Percentiles rank a stretch among this genome's conserved stretches.
Conservation (phyloP, 805 yeast genomes). For the Wickerhamomyces mucosus region DNA sequence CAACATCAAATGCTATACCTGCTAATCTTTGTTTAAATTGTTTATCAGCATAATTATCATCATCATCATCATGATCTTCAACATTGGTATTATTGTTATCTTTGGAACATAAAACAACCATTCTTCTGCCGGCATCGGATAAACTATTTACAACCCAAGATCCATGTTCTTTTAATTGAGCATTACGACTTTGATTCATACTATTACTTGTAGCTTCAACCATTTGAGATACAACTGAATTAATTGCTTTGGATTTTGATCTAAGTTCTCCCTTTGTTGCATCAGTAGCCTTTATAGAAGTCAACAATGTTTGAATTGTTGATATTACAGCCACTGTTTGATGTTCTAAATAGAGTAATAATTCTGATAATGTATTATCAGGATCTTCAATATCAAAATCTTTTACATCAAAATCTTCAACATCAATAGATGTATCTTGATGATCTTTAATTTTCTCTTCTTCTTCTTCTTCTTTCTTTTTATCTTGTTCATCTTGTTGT, state of each 20-base stretch:
- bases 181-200: conserved; percentile 82
- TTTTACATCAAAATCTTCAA: conserved; percentile 46
- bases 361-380: conserved; percentile 78
- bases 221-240: conserved; percentile 75
- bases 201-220: conserved; percentile 79
- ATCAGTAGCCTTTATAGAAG: conserved; percentile 67
- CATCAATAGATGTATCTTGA: not conserved
- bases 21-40: conserved; percentile 90
- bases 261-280: conserved; percentile 69
- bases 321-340: conserved; percentile 89
- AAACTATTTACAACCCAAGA: conserved; percentile 82
- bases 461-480: too few species aligned
- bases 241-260: conserved; percentile 65
- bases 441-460: too few species aligned
- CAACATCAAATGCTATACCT: conserved; percentile 92
- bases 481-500: too few species aligned
- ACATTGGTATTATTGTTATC: too few species aligned
- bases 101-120: conserved; percentile 57
- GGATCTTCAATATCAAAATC: conserved; percentile 78
- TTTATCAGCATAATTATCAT: conserved; percentile 70
- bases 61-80: conserved; percentile 29
- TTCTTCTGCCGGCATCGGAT: conserved; percentile 76
- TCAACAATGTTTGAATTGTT: conserved; percentile 74
- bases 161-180: conserved; percentile 81
- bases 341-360: conserved; percentile 79